Conservation (phyloP, 2,329 filamentous ascomycete genomes). For the Apiospora kogelbergensis region DNA sequence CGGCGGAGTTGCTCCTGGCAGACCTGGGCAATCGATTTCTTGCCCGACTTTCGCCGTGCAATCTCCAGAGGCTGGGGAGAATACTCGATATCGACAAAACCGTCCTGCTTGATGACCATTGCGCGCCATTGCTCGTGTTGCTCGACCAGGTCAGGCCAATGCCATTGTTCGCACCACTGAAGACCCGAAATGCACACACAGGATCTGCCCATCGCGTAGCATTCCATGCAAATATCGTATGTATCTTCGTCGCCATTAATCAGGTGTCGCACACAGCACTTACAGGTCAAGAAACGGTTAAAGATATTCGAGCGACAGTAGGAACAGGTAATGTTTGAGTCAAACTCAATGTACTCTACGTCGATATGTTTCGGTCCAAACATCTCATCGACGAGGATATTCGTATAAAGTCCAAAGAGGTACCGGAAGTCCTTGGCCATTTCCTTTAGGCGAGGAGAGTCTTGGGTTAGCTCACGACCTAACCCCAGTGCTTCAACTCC, state of each 20-base stretch:
- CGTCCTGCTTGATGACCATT: constrained; percentile 73
- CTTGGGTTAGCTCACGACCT: constrained; percentile 42
- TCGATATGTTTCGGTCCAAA: constrained; percentile 72
- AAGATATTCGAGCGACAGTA: constrained; percentile 97
- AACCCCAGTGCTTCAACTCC: constrained; percentile 49
- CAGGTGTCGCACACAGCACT: constrained; percentile 71
- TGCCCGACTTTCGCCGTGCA: constrained; percentile 64
- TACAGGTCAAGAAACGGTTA: constrained; percentile 93
- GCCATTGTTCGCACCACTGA: constrained; percentile 91
- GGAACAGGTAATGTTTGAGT: constrained; percentile 91
- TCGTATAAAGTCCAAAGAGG: constrained; percentile 75
- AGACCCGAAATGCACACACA: constrained; percentile 85
- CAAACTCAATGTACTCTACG: constrained; percentile 76
- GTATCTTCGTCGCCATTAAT: constrained; percentile 73
- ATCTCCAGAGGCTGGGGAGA: constrained; percentile 72
- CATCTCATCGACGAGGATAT: constrained; percentile 81
- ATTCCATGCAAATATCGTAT: constrained; percentile 98
- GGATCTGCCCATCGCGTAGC: constrained; percentile 94
- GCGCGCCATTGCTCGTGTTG: constrained; percentile 83
- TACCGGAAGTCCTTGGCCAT: constrained; percentile 81
- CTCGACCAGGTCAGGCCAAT: constrained; percentile 73
- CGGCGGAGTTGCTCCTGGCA: constrained; percentile 83
- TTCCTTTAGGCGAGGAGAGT: constrained; percentile 57
- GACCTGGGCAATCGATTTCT: constrained; percentile 85
- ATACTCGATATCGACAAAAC: constrained; percentile 61